phyloP scores from a whole-genome alignment of 352 stramenopile species.

The Phytophthora pluvialis region DNA sequence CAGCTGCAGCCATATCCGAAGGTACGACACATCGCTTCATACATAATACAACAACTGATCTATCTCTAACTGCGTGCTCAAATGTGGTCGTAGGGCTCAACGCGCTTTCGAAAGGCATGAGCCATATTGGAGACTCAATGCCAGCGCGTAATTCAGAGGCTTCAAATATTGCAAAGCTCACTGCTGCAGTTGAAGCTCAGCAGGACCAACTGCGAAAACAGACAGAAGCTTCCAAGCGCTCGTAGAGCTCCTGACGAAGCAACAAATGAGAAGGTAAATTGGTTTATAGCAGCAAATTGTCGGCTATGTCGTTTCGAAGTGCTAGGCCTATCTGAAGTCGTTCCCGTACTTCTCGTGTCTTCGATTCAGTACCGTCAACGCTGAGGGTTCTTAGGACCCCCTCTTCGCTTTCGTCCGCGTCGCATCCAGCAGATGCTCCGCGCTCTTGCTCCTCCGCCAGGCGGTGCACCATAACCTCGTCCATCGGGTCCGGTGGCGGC shows the following conservation, averaged over 20 bases:
- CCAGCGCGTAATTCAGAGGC: neutral
- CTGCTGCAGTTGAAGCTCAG: neutral
- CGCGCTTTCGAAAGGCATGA: constrained; percentile 1
- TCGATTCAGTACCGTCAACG: neutral
- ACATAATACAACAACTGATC: too few species aligned
- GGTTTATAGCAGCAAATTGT: neutral
- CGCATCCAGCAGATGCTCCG: too few species aligned
- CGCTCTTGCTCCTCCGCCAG: too few species aligned
- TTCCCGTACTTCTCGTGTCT: constrained; percentile 4
- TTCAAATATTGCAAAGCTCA: neutral
- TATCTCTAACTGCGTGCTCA: too few species aligned
- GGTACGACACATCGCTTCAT: too few species aligned
- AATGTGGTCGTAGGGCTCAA: neutral
- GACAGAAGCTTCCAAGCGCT: neutral
- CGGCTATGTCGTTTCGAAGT: constrained; percentile 6
- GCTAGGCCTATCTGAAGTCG: too few species aligned
- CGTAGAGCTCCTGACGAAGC: neutral
- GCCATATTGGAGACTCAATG: constrained; percentile 1
- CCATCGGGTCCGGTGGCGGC: neutral
- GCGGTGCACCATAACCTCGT: neutral
- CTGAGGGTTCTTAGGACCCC: neutral
- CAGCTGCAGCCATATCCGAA: too few species aligned
- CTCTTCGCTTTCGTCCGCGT: too few species aligned
- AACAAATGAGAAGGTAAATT: neutral
- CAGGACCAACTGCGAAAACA: neutral